Evolutionary conservation across 129 eudicot species (phyloP).

Genomic region (Mikania micrantha): DNA sequence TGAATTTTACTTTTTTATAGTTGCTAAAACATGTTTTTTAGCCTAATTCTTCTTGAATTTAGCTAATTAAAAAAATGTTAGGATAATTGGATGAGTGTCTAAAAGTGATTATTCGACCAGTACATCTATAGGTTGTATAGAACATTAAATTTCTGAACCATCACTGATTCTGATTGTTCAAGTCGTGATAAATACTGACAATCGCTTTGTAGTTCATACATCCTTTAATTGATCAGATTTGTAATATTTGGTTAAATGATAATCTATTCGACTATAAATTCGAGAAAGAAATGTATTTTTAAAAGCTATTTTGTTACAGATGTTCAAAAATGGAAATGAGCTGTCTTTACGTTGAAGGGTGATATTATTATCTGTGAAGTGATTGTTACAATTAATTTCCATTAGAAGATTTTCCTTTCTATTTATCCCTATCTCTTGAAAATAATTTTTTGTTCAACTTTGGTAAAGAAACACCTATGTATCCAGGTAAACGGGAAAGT

Average conservation of each 20-base stretch:
- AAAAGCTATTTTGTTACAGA: neutral
- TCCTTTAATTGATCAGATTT: neutral
- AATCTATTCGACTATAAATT: neutral
- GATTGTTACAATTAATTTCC: neutral
- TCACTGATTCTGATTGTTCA: neutral
- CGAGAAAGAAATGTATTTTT: neutral
- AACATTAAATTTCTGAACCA: neutral
- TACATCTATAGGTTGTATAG: neutral
- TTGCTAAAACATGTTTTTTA: neutral
- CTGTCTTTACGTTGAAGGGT: conserved; percentile 1
- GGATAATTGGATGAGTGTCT: neutral
- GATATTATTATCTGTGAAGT: neutral
- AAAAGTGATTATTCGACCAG: neutral
- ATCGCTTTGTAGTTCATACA: neutral
- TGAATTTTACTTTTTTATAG: neutral
- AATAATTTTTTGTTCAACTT: neutral
- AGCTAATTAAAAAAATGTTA: neutral
- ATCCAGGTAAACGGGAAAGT: neutral
- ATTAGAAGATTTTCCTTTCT: neutral
- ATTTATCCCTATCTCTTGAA: neutral
- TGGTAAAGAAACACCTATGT: conserved; percentile 1
- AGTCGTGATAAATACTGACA: neutral
- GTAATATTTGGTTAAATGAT: neutral
- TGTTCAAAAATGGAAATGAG: neutral
- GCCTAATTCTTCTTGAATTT: neutral